Evolutionary conservation across 2,329 filamentous ascomycete genomes (phyloP).

Genomic region (Pseudonectria buxi): DNA sequence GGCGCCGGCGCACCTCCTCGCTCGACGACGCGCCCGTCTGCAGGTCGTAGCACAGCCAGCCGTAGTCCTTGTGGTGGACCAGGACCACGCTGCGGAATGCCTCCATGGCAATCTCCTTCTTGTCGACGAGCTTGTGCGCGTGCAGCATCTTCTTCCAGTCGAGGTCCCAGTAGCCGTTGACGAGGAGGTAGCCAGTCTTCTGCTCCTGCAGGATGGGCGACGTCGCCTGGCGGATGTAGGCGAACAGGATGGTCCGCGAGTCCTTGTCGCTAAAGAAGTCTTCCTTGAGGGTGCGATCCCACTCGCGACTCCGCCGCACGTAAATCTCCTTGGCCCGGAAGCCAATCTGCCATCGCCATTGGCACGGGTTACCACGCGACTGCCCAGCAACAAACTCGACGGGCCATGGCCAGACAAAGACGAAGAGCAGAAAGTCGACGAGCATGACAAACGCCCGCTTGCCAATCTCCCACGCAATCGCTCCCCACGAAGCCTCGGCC

Average conservation of each 20-base stretch:
- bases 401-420: conserved; percentile 68
- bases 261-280: conserved; percentile 47
- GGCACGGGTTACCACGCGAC: conserved; percentile 52
- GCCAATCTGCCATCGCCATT: conserved; percentile 68
- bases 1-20: conserved; percentile 60
- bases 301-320: conserved; percentile 68
- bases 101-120: conserved; percentile 52
- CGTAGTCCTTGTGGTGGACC: conserved; percentile 59
- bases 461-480: conserved; percentile 50
- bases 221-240: conserved; percentile 61
- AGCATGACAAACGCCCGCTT: conserved; percentile 60
- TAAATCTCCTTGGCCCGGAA: conserved; percentile 77
- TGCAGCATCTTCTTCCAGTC: conserved; percentile 77
- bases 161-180: conserved; percentile 80
- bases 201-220: conserved; percentile 57
- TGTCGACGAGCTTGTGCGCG: conserved; percentile 63
- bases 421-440: conserved; percentile 63
- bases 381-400: conserved; percentile 61
- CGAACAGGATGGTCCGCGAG: conserved; percentile 52
- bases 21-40: conserved; percentile 46
- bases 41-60: conserved; percentile 57
- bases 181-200: conserved; percentile 84
- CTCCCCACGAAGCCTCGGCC: conserved; percentile 45
- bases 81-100: conserved; percentile 67
- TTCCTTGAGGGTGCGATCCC: conserved; percentile 55